Evolutionary conservation across 2,329 filamentous ascomycete species (phyloP), one percentile per base, ranked within the genome.

Genomic region (Fusarium sp.): DNA sequence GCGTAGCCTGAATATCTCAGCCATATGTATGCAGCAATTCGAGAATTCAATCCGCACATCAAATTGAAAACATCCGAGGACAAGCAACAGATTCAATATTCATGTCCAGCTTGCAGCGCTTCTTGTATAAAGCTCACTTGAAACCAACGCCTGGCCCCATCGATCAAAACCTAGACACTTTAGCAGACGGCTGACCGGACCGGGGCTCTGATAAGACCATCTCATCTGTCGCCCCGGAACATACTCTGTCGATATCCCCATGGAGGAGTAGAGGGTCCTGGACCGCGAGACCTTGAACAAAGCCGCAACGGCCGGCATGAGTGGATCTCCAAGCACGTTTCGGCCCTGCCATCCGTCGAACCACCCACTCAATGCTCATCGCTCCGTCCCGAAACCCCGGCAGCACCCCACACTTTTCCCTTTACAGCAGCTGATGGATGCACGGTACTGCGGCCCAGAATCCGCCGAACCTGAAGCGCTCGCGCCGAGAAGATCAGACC

Each of bases 341-440:
- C 73, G 73, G 73, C 65, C 73, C 73, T 75, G 61, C 58, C 73
- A 75, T 75, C 73, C 73, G 73, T 57, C 62, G 50, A 58, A 64
- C 53, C 65, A 62, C 62, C 58, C 57, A 62, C 60, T 73, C 52
- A 57, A 53, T 38, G 55, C 45, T 57, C 49, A 59, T 59, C 49
- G 50, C 51, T 71, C 72, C 73, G 73, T 71, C 73, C 73, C 73
- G 73, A 75, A 73, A 70, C 69, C 67, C 73, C 73, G 73, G 67
- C 55, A 56, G 46, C 54, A 60, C 71, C 67, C 73, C 69, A 73
- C 65, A 73, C 52, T 22, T 65, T 70, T 40, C 67, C 64, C 34
- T 43, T 71, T 69, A 39, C 14, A 51, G 62, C 22, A 65, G 40
- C 49, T 58, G 54, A 69, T 65, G 71, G 59, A 40, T 66, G 57